Evolutionary conservation across 441 rosid species (phyloP).

Genomic region (Raphanus hybrid): DNA sequence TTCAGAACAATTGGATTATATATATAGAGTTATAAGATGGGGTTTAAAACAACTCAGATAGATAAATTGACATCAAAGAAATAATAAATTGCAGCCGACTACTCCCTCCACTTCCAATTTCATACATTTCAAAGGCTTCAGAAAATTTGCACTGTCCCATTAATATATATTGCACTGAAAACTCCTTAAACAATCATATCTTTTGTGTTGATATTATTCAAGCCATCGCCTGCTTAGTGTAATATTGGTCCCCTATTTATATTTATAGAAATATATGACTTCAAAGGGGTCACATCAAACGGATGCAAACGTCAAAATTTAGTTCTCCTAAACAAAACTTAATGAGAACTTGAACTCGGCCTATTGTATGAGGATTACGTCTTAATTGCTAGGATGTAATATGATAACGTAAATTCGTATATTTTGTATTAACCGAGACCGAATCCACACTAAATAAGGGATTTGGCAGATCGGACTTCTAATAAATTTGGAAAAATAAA

Average conservation of each 20-base stretch:
- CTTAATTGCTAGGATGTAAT: conserved; percentile 10
- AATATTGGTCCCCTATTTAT: conserved; percentile 10
- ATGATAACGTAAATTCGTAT: conserved; percentile 15
- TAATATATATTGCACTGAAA: not conserved
- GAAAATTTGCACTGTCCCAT: no score
- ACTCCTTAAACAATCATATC: no score
- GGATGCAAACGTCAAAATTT: conserved; percentile 10
- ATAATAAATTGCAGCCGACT: no score
- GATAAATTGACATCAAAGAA: not conserved
- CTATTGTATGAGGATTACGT: not conserved
- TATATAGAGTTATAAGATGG: not conserved
- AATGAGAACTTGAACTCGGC: not conserved
- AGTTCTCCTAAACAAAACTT: not conserved
- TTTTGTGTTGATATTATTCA: not conserved
- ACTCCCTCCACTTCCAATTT: no score
- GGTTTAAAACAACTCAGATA: not conserved
- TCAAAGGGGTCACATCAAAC: conserved; percentile 14
- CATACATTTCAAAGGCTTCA: no score
- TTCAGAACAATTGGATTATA: not conserved
- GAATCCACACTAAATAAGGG: conserved; percentile 21
- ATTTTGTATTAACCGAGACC: conserved; percentile 26
- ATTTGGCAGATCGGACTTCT: conserved; percentile 22
- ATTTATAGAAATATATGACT: not conserved
- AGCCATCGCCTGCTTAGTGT: conserved; percentile 13
- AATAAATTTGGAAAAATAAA: conserved; percentile 7